Evolutionary conservation across 164 flowering plant genomes (phyloP).

Genomic region (Vitis riparia): DNA sequence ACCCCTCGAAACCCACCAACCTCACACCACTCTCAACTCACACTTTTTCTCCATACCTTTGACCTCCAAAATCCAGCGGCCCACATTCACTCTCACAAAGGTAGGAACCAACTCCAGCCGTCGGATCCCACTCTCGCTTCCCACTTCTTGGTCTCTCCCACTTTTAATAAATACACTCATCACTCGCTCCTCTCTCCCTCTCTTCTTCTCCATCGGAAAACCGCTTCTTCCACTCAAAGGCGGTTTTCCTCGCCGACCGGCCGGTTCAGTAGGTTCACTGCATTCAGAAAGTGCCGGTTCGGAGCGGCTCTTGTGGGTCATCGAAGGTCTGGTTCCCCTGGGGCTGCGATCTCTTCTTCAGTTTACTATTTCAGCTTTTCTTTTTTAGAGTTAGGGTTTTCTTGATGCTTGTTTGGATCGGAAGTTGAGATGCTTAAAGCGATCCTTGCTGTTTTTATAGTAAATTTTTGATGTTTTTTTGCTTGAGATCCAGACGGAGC

Average conservation of each 20-base stretch:
- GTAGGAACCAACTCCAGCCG: slow-evolving; percentile 11
- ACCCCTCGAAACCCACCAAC: no score
- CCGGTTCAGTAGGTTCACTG: background rate
- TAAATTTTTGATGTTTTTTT: no score
- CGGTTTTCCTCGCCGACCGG: slow-evolving; percentile 3
- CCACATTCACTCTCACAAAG: background rate
- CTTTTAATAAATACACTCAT: background rate
- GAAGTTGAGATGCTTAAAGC: no score
- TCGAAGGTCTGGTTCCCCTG: no score
- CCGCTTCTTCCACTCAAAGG: background rate
- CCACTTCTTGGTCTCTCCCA: background rate
- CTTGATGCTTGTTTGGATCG: no score
- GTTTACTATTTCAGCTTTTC: no score
- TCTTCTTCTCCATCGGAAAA: slow-evolving; percentile 1
- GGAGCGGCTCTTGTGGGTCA: background rate
- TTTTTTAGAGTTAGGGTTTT: no score
- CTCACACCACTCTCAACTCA: no score
- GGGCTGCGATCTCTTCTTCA: no score
- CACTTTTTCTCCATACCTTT: no score
- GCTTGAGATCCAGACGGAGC: no score
- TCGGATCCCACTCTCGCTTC: background rate
- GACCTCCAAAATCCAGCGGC: slow-evolving; percentile 14
- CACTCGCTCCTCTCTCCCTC: background rate
- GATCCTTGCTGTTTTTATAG: no score
- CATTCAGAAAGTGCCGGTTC: background rate